These are phyloP conservation scores for Boletus tylopilopsis DNA, from an alignment of 768 basidiomycete species.

Conservation along the genomic window DNA sequence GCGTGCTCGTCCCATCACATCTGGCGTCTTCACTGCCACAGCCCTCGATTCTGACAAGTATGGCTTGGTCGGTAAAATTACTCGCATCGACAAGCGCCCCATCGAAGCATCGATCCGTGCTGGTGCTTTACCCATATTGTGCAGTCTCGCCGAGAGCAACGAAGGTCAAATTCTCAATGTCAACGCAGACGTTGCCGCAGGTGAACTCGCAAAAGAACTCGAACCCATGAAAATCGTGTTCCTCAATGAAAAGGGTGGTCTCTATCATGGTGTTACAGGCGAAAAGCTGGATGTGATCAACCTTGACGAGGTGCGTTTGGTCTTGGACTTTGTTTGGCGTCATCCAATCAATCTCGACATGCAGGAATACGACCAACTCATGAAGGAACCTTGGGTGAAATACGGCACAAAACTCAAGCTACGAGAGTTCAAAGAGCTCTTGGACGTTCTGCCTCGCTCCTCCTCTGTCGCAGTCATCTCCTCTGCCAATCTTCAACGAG, in stretches of 20 bases:
- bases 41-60: slow-evolving; percentile 95
- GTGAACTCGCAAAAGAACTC: slow-evolving; percentile 95
- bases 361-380: slow-evolving; percentile 91
- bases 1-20: slow-evolving; percentile 95
- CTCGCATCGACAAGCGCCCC: slow-evolving; percentile 91
- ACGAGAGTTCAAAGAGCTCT: slow-evolving; percentile 97
- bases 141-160: slow-evolving; percentile 87
- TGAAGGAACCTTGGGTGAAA: slow-evolving; percentile 99
- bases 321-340: neutral
- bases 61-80: slow-evolving; percentile 93
- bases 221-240: slow-evolving; percentile 99
- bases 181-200: slow-evolving; percentile 97
- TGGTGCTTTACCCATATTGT: slow-evolving; percentile 93
- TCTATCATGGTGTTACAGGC: slow-evolving; percentile 96
- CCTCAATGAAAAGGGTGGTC: slow-evolving; percentile 95
- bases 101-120: slow-evolving; percentile 96
- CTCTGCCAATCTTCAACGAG: slow-evolving; percentile 87
- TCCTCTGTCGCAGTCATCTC: slow-evolving; percentile 99
- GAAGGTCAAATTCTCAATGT: slow-evolving; percentile 99
- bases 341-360: neutral
- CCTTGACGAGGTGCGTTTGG: slow-evolving; percentile 74
- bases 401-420: slow-evolving; percentile 99
- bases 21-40: slow-evolving; percentile 96
- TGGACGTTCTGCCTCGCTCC: slow-evolving; percentile 96
- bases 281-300: slow-evolving; percentile 97